A percentile compares a stretch with the other conserved stretches of the same genome.
Conservation (phyloP, 2,329 filamentous ascomycete genomes). For the Mollisiaceae sp. region DNA sequence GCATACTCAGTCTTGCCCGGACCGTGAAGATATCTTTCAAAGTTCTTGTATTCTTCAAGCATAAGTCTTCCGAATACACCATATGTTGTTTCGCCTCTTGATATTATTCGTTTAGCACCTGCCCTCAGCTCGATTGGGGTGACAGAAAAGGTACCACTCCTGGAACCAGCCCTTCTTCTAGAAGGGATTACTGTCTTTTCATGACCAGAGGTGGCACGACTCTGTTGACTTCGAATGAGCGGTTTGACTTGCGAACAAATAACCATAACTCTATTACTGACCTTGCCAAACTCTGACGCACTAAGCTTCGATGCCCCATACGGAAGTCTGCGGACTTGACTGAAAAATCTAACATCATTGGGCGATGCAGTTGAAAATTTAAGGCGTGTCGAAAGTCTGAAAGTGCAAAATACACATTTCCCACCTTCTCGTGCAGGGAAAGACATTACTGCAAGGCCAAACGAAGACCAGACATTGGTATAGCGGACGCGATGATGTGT, state of each 20-base stretch:
- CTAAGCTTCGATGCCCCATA: not conserved
- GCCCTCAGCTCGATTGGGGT: not conserved
- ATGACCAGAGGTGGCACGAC: too few species aligned
- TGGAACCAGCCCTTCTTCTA: not conserved
- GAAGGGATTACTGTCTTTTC: too few species aligned
- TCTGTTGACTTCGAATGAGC: not conserved
- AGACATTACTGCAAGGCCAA: conserved; percentile 45
- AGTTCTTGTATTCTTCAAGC: conserved; percentile 14
- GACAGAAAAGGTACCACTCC: not conserved
- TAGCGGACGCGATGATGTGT: not conserved
- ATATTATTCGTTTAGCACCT: not conserved
- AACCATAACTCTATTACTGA: not conserved
- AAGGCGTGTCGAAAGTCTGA: conserved; percentile 39
- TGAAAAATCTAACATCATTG: conserved; percentile 10
- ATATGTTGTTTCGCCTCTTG: conserved; percentile 21
- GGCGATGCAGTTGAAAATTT: not conserved
- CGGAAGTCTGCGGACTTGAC: too few species aligned
- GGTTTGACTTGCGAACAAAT: not conserved
- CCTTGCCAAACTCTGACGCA: not conserved
- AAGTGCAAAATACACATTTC: conserved; percentile 49
- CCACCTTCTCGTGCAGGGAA: conserved; percentile 44
- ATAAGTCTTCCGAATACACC: conserved; percentile 29
- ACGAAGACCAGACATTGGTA: not conserved
- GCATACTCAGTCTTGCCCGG: conserved; percentile 6
- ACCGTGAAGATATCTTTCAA: conserved; percentile 14